Evolutionary conservation across 2,329 filamentous ascomycete genomes (phyloP).

Genomic region (Nemania diffusa): DNA sequence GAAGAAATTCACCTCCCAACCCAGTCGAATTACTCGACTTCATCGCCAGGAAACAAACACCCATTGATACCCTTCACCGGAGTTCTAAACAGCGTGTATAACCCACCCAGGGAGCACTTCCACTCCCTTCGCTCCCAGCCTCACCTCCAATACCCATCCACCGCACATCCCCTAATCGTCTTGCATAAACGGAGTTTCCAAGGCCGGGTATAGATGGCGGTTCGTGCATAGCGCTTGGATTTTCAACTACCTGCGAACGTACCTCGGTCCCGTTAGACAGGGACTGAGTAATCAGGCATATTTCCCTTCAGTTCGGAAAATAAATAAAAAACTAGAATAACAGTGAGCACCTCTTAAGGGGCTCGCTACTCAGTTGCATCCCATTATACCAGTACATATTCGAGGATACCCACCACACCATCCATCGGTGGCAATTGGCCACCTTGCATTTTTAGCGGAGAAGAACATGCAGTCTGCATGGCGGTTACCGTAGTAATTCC

Average conservation of each 20-base stretch:
- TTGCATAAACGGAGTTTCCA: slow-evolving; percentile 32
- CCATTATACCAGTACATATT: background rate
- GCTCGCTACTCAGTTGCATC: background rate
- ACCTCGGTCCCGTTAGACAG: background rate
- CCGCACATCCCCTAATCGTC: background rate
- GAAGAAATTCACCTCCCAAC: background rate
- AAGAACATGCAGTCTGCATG: background rate
- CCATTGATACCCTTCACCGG: background rate
- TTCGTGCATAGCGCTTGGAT: slow-evolving; percentile 28
- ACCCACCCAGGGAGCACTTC: background rate
- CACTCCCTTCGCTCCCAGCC: background rate
- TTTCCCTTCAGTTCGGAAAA: background rate
- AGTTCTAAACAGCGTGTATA: background rate
- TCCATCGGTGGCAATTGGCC: background rate
- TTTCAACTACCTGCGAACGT: background rate
- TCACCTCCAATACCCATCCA: background rate
- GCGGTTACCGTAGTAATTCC: too few species aligned
- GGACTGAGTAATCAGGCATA: background rate
- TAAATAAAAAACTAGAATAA: background rate
- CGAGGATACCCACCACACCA: background rate
- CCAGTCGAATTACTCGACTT: background rate
- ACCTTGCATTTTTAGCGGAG: background rate
- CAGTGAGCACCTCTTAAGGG: background rate
- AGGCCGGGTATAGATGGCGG: slow-evolving; percentile 23
- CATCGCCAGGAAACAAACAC: background rate